Conservation (phyloP, 2,329 filamentous ascomycete genomes). For the Aulographum hederae region DNA sequence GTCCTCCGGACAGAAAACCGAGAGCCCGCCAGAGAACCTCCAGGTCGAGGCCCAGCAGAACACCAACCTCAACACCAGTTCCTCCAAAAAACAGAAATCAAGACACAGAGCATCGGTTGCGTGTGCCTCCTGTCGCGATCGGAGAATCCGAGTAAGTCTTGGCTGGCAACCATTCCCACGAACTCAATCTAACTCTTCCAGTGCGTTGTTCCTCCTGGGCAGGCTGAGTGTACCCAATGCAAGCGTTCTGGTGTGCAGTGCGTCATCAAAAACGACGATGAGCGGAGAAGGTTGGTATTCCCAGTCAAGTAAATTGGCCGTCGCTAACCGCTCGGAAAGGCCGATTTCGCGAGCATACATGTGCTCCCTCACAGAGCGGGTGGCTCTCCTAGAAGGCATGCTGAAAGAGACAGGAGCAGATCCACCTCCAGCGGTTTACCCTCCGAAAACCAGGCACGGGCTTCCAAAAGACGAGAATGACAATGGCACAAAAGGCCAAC, state of each 20-base stretch:
- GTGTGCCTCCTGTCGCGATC: slow-evolving; percentile 33
- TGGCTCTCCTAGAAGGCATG: slow-evolving; percentile 32
- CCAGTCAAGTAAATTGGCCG: not conserved
- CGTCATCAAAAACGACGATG: slow-evolving; percentile 39
- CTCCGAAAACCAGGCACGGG: slow-evolving; percentile 29
- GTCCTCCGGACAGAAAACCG: too few species aligned
- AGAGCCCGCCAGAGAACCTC: too few species aligned
- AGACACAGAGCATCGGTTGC: slow-evolving; percentile 33
- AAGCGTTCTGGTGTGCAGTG: slow-evolving; percentile 31
- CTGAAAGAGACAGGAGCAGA: slow-evolving; percentile 30
- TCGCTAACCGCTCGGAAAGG: slow-evolving; percentile 13
- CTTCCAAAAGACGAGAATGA: slow-evolving; percentile 9
- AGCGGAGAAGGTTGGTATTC: slow-evolving; percentile 30
- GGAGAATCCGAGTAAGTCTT: slow-evolving; percentile 20
- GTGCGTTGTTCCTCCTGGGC: slow-evolving; percentile 35
- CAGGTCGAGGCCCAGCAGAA: too few species aligned
- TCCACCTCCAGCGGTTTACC: slow-evolving; percentile 32
- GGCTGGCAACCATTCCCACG: slow-evolving; percentile 5
- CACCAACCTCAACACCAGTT: too few species aligned
- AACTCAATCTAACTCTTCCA: slow-evolving; percentile 14
- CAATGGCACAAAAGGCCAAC: slow-evolving; percentile 19
- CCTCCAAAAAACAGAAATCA: slow-evolving; percentile 14
- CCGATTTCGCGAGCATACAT: slow-evolving; percentile 41
- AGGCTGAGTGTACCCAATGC: slow-evolving; percentile 33
- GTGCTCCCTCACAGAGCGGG: slow-evolving; percentile 36